These are phyloP conservation scores for Wickerhamiella hasegawae DNA, from an alignment of 805 yeast genomes.

Conservation along the genomic window DNA sequence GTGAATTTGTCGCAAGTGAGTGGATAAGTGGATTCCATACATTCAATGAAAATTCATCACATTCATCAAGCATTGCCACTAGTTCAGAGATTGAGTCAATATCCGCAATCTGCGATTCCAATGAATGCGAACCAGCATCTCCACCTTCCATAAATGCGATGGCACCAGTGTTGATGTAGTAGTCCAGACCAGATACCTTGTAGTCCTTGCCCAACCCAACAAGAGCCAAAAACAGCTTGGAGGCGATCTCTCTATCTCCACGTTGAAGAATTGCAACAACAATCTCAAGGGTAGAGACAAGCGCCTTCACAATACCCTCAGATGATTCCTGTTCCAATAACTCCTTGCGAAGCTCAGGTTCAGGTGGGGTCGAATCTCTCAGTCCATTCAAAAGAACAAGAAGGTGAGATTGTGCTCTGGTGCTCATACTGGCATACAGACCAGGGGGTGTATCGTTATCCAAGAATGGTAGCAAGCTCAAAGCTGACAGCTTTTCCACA, in stretches of 20 bases:
- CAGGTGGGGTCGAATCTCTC: too few relatives aligned
- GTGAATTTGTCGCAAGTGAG: conserved; percentile 39
- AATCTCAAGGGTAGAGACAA: too few relatives aligned
- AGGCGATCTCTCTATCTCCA: not conserved
- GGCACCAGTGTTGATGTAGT: not conserved
- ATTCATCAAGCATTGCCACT: too few relatives aligned
- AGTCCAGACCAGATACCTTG: not conserved
- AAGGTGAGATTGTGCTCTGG: too few relatives aligned
- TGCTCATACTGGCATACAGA: not conserved
- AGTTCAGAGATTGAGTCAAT: not conserved
- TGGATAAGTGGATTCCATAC: conserved; percentile 23
- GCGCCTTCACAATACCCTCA: too few relatives aligned
- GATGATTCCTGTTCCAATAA: too few relatives aligned
- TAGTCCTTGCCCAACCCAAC: not conserved
- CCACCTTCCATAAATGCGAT: not conserved
- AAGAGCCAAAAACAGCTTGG: not conserved
- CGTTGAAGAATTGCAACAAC: not conserved
- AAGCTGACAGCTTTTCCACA: not conserved
- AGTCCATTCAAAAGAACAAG: too few relatives aligned
- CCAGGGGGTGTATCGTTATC: not conserved
- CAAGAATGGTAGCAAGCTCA: not conserved
- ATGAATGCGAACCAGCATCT: not conserved
- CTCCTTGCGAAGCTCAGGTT: too few relatives aligned
- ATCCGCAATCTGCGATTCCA: not conserved
- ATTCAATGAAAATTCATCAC: too few relatives aligned